Percentiles rank a stretch among this genome's conserved stretches.
Evolutionary conservation across 1,139 yeast species (phyloP).

Genomic region (Arxiozyma telluris): DNA sequence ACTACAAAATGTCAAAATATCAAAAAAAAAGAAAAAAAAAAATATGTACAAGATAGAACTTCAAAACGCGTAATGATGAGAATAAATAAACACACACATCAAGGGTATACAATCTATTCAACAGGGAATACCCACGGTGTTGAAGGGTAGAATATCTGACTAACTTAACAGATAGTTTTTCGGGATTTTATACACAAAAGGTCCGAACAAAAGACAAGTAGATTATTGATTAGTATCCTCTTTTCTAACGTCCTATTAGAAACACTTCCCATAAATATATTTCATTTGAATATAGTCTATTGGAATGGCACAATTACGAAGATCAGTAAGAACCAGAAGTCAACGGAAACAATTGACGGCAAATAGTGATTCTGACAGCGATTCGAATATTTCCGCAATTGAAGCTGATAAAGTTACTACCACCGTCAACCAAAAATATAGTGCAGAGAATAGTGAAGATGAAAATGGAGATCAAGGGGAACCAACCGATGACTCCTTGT

Average conservation of each 20-base stretch:
- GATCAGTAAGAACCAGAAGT: constrained; percentile 5
- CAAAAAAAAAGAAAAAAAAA: no score
- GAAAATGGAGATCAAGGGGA: constrained; percentile 9
- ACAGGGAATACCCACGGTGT: not conserved
- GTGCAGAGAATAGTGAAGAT: constrained; percentile 9
- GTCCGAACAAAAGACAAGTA: not conserved
- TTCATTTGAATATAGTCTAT: no score
- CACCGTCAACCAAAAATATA: not conserved
- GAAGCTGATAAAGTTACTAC: constrained; percentile 1
- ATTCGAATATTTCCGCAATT: constrained; percentile 3
- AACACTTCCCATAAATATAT: not conserved
- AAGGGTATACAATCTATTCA: no score
- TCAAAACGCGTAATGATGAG: not conserved
- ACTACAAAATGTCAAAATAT: not conserved
- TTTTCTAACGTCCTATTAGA: not conserved
- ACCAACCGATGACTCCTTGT: constrained; percentile 17
- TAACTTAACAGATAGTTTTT: no score
- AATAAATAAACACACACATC: not conserved
- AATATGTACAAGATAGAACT: no score
- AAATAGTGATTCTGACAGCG: constrained; percentile 1
- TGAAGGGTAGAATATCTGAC: no score
- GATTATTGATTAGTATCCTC: no score
- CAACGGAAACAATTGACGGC: not conserved
- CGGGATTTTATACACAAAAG: not conserved
- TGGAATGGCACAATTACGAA: constrained; percentile 6